Percentiles rank a stretch among this genome's conserved stretches.
These are phyloP conservation scores for Dactylella cylindrospora DNA, from an alignment of 2,329 filamentous ascomycete genomes.

Conservation along the genomic window DNA sequence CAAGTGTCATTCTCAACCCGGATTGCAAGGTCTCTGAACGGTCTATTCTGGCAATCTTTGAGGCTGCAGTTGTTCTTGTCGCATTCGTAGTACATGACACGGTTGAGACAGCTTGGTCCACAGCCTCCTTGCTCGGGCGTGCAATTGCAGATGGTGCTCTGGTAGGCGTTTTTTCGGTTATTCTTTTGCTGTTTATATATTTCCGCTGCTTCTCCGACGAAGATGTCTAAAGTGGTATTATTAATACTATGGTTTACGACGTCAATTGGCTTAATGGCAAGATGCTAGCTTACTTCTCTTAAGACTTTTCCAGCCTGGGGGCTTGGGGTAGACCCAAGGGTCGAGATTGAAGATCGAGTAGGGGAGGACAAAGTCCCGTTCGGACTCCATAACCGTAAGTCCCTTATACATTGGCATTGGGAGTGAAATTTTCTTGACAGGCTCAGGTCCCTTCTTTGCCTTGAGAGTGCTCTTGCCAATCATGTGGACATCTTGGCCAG, in stretches of 20 bases:
- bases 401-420: constrained; percentile 79
- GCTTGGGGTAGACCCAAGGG: constrained; percentile 81
- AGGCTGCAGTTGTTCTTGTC: constrained; percentile 83
- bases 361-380: constrained; percentile 82
- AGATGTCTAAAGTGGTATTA: constrained; percentile 73
- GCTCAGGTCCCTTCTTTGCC: constrained; percentile 58
- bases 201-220: constrained; percentile 77
- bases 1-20: constrained; percentile 77
- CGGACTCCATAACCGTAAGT: constrained; percentile 68
- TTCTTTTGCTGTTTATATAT: constrained; percentile 80
- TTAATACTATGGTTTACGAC: too few species aligned
- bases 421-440: constrained; percentile 54
- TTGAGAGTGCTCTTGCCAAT: constrained; percentile 50
- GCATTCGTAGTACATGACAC: constrained; percentile 97
- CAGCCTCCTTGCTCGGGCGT: constrained; percentile 71
- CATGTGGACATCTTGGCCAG: constrained; percentile 66
- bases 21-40: constrained; percentile 76
- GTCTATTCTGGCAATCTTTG: constrained; percentile 78
- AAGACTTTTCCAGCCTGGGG: constrained; percentile 87
- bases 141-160: constrained; percentile 65
- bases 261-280: neutral
- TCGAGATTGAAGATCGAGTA: constrained; percentile 88
- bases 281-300: constrained; percentile 72
- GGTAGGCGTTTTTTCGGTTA: constrained; percentile 63
- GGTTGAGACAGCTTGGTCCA: constrained; percentile 86